A percentile compares a stretch with the other conserved stretches of the same genome.
phyloP scores from a whole-genome alignment of 805 yeast species.

The Candida tallmaniae region DNA sequence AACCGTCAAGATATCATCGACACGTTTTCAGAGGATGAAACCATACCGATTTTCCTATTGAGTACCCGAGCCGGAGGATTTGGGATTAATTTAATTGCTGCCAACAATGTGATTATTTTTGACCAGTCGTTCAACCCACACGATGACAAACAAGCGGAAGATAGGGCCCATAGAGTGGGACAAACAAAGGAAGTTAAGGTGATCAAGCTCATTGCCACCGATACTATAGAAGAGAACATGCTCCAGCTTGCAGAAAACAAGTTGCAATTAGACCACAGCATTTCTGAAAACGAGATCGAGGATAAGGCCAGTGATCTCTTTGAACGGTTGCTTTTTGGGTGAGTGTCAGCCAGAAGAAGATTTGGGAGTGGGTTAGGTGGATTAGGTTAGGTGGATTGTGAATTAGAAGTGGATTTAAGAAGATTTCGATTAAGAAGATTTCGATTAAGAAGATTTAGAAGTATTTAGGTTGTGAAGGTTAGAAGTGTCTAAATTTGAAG shows the following conservation, averaged over 20 bases:
- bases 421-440: too few relatives aligned
- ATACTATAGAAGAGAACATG: slow-evolving; percentile 87
- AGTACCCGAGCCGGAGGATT: slow-evolving; percentile 99
- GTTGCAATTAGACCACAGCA: slow-evolving; percentile 73
- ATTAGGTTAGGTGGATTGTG: too few relatives aligned
- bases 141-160: slow-evolving; percentile 98
- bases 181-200: slow-evolving; percentile 83
- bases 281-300: slow-evolving; percentile 48
- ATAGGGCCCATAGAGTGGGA: slow-evolving; percentile 96
- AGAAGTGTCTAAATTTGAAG: too few relatives aligned
- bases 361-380: too few relatives aligned
- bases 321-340: slow-evolving; percentile 42
- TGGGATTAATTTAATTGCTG: slow-evolving; percentile 94
- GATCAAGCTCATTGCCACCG: slow-evolving; percentile 62
- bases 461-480: too few relatives aligned
- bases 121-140: slow-evolving; percentile 97
- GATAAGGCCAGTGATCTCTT: slow-evolving; percentile 50
- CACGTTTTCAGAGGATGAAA: slow-evolving; percentile 73
- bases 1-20: slow-evolving; percentile 90
- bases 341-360: too few relatives aligned
- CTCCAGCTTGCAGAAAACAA: slow-evolving; percentile 83
- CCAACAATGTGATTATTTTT: slow-evolving; percentile 84
- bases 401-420: too few relatives aligned
- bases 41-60: slow-evolving; percentile 79
- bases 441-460: too few relatives aligned